Evolutionary conservation across 805 yeast species (phyloP).

Genomic region (Yamadazyma ubonensis): DNA sequence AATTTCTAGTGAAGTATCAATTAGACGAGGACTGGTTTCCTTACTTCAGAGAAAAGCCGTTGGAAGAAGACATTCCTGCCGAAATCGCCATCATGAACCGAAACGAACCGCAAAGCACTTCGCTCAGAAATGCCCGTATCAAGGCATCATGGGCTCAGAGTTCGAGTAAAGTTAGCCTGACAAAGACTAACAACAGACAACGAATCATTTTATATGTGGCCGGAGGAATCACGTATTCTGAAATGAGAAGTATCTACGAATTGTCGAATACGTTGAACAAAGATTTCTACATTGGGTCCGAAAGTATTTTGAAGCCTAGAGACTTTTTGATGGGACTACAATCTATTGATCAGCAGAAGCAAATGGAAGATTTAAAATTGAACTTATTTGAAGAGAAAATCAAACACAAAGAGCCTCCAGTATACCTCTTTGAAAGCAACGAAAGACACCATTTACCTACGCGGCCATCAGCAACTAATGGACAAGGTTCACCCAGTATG

Average conservation of each 20-base stretch:
- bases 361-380: conserved; percentile 44
- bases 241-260: conserved; percentile 72
- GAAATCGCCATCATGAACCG: conserved; percentile 14
- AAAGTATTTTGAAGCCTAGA: conserved; percentile 62
- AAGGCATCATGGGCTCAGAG: conserved; percentile 74
- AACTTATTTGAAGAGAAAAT: conserved; percentile 25
- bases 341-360: conserved; percentile 36
- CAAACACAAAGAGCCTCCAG: conserved; percentile 43
- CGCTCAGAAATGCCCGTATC: conserved; percentile 68
- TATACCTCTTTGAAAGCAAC: conserved; percentile 35
- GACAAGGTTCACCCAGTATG: neutral
- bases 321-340: conserved; percentile 45
- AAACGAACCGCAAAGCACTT: conserved; percentile 21
- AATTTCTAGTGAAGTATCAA: conserved; percentile 48
- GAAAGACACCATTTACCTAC: conserved; percentile 16
- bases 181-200: conserved; percentile 41
- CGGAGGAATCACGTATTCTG: conserved; percentile 88
- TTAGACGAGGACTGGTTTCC: conserved; percentile 66
- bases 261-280: conserved; percentile 59
- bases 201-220: conserved; percentile 76
- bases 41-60: conserved; percentile 72
- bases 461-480: neutral
- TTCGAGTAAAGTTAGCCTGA: conserved; percentile 18
- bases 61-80: conserved; percentile 43
- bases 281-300: conserved; percentile 82